These are phyloP conservation scores for Lentinula lateritia DNA, from an alignment of 768 basidiomycete species.

Conservation along the genomic window DNA sequence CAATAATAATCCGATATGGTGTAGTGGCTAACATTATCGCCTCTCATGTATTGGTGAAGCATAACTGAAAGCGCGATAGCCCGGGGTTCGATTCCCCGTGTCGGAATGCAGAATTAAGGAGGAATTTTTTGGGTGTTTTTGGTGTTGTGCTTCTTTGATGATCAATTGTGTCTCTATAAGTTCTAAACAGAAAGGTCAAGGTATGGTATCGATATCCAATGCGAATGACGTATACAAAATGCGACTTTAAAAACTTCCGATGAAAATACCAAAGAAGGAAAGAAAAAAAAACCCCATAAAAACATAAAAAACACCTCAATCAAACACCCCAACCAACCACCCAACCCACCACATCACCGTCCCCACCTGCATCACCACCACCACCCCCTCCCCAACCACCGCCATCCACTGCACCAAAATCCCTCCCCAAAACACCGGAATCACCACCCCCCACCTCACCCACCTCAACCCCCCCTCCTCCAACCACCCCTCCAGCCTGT, in stretches of 20 bases:
- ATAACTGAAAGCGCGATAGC: neutral
- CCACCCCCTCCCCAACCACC: conserved; percentile 49
- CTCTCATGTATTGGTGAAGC: neutral
- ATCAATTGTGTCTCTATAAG: too few species aligned
- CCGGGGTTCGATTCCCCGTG: neutral
- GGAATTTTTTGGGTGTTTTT: too few species aligned
- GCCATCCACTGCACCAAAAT: conserved; percentile 67
- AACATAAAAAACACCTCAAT: neutral
- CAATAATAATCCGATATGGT: neutral
- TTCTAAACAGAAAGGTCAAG: too few species aligned
- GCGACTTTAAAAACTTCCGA: too few species aligned
- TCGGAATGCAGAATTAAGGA: neutral
- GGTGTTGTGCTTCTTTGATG: too few species aligned
- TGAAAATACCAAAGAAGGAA: too few species aligned
- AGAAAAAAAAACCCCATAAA: too few species aligned
- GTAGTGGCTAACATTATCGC: neutral
- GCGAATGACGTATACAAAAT: too few species aligned
- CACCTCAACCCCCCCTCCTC: conserved; percentile 51
- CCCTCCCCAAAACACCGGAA: conserved; percentile 60
- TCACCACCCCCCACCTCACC: conserved; percentile 36
- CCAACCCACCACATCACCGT: conserved; percentile 72
- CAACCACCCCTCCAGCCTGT: conserved; percentile 48
- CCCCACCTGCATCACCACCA: conserved; percentile 51
- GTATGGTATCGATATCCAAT: too few species aligned
- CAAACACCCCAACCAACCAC: conserved; percentile 51